Evolutionary conservation across 257 asterid genomes (phyloP), one percentile per base, ranked within the genome.

Genomic region (Nicotiana tabacum): DNA sequence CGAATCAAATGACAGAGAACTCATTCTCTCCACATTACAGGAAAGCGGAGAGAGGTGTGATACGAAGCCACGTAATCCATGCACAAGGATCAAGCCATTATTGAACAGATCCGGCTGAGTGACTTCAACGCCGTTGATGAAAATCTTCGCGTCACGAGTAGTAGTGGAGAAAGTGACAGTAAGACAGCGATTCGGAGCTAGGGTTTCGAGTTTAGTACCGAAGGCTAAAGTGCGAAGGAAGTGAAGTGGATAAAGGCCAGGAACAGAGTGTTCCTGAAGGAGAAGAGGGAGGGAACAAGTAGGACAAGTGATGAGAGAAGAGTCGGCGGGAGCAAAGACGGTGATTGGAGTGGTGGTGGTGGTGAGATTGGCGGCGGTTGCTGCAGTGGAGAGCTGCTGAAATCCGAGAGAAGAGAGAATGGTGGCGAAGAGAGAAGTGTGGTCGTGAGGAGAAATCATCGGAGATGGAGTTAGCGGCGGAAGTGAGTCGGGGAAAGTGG

Each of bases 141-240:
- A 92, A 55, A 90, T 82, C 89, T 85, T 65, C 79, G 85, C 37
- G 35, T 82, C 77, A 32, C 66, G 77, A 37, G 82, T 29, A 53
- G 66, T 51, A 72, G 51, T 15, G 58, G 87, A 27, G 77, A 82
- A 78, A 66, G 97, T 94, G 89, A 94, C 70, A 1, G 98, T 94
- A 64, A 94, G 90, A 86, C 96, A 92, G 67, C 96, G 90, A 74
- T 90, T 91, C 17, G 91, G 88, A 43, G 96, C 93, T 43, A 91
- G 83, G 2, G 97, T 92, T 70, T 93, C 98, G 79, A 93, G 88
- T 81, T 95, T 95, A 60, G 98, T 93, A 0, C 98, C 98, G 74
- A 93, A 95, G 5, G 92, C 88, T 30, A 95, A 87, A 15, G 92
- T 77, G 56, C 86, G 93, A 48, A 95, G 98, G 87, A 86, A 92